Percentiles rank a stretch among this genome's conserved stretches.
phyloP scores from a whole-genome alignment of 192 early-diverging fungal genomes.

The Mycoemilia scoparia region DNA sequence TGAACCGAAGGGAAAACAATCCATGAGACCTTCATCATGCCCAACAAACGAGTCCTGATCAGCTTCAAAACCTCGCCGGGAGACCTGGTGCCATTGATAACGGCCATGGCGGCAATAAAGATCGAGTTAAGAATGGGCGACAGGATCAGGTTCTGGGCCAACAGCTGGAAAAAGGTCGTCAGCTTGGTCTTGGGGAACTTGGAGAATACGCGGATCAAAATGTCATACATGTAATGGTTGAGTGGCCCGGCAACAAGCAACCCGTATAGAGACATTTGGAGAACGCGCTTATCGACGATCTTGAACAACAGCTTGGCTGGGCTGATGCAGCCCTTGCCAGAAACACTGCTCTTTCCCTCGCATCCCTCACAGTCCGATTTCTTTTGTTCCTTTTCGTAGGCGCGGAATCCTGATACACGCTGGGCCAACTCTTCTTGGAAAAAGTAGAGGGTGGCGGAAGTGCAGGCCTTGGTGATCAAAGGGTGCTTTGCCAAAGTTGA shows the following conservation, averaged over 20 bases:
- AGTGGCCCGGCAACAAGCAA: conserved; percentile 66
- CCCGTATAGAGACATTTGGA: conserved; percentile 73
- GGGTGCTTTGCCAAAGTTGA: conserved; percentile 41
- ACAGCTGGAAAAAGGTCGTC: conserved; percentile 49
- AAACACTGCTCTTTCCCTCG: conserved; percentile 3
- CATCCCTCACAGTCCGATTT: conserved; percentile 16
- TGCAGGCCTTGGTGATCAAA: conserved; percentile 63
- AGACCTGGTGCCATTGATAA: conserved; percentile 54
- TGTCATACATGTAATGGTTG: conserved; percentile 60
- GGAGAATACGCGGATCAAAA: conserved; percentile 54
- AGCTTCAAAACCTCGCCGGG: conserved; percentile 29
- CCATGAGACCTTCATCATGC: conserved; percentile 72
- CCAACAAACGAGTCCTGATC: conserved; percentile 40
- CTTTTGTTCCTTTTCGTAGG: conserved; percentile 24
- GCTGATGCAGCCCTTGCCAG: neutral
- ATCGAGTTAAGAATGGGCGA: conserved; percentile 76
- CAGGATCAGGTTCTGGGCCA: conserved; percentile 59
- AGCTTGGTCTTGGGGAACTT: conserved; percentile 38
- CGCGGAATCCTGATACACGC: conserved; percentile 34
- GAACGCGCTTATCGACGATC: conserved; percentile 39
- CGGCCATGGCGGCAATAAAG: conserved; percentile 65
- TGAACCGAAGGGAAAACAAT: conserved; percentile 61
- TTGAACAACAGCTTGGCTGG: conserved; percentile 6
- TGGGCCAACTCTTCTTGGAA: conserved; percentile 64
- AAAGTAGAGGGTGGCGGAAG: conserved; percentile 51